Percentiles rank a stretch among this genome's conserved stretches.
phyloP scores from a whole-genome alignment of 441 rosid species.

The Euphorbia corollata region DNA sequence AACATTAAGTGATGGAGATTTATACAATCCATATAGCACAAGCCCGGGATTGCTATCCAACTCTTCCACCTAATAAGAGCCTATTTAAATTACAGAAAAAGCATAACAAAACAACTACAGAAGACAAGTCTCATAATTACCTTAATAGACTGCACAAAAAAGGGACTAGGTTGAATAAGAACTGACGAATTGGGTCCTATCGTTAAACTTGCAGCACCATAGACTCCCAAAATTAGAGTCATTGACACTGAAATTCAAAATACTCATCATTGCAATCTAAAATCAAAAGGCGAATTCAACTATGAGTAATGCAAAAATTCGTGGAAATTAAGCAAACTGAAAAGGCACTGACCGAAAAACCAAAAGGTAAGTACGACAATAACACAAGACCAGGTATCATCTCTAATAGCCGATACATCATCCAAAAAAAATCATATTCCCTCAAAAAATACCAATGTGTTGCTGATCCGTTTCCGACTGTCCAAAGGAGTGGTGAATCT shows the following conservation, averaged over 20 bases:
- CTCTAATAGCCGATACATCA: slow-evolving; percentile 32
- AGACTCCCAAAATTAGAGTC: slow-evolving; percentile 63
- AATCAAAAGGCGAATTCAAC: background rate
- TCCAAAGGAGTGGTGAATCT: slow-evolving; percentile 18
- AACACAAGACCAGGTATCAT: slow-evolving; percentile 83
- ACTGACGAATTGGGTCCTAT: slow-evolving; percentile 60
- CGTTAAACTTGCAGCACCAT: slow-evolving; percentile 37
- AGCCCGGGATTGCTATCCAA: slow-evolving; percentile 40
- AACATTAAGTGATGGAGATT: slow-evolving; percentile 52
- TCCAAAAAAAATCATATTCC: slow-evolving; percentile 32
- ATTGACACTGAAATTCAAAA: slow-evolving; percentile 44
- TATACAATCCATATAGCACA: slow-evolving; percentile 47
- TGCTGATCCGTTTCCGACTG: slow-evolving; percentile 41
- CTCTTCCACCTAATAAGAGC: slow-evolving; percentile 46
- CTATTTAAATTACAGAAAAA: slow-evolving; percentile 14
- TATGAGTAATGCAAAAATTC: background rate
- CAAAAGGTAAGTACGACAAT: slow-evolving; percentile 58
- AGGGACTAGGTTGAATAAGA: slow-evolving; percentile 51
- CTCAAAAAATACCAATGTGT: slow-evolving; percentile 31
- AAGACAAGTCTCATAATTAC: slow-evolving; percentile 30
- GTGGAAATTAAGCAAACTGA: background rate
- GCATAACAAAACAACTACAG: slow-evolving; percentile 10
- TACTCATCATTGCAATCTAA: slow-evolving; percentile 3
- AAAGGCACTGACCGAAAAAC: slow-evolving; percentile 50
- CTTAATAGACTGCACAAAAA: slow-evolving; percentile 71